Base-by-base conservation (phyloP, 371 early-diverging fungal genomes). In the Actinomucor elegans region DNA sequence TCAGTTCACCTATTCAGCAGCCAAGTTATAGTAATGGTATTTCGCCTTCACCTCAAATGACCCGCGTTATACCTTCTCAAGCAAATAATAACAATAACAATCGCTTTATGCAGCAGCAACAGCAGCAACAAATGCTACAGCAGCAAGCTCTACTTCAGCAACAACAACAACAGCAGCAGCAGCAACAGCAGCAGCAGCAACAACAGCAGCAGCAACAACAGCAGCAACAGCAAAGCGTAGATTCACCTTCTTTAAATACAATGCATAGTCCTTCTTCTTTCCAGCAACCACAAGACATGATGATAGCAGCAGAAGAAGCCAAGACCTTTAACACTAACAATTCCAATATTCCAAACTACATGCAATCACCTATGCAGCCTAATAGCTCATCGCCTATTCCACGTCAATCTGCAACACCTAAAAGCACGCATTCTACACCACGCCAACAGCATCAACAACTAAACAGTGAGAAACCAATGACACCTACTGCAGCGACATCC, bases 51-150 rank as follows among this genome's bases (percentile, higher is more conserved):
- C 53, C 67, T 5, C 63, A 59, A 48, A 68, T 66, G 70, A 50
- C 57, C 15, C 67, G 73, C 18, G 65, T 70, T 12, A 73, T 73
- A 23, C 67, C 74, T 15, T 69, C 74, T 14, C 74, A 73, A 43
- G 59, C 70, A 9, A 60, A 51, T 26, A n/a, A n/a, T n/a, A n/a
- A n/a, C n/a, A n/a, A n/a, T n/a, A n/a, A n/a, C n/a, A 67, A 62
- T 48, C 61, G 66, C 5, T 73, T 56, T 32, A 64, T 70, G 65
- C 68, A 67, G n/a, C 63, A 59, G 26, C 59, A 59, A 51, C 53
- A 61, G 32, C 59, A 57, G n/a, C 56, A 53, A 14, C 52, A 57
- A 4, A 28, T 17, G n/a, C 36, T 26, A 20, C 52, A 48, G 14
- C 36, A 26, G 10, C 60, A 52, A 5, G 34, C 45, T 8, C 37